phyloP scores from a whole-genome alignment of 768 basidiomycete genomes.

The Melanogaster broomeanus region DNA sequence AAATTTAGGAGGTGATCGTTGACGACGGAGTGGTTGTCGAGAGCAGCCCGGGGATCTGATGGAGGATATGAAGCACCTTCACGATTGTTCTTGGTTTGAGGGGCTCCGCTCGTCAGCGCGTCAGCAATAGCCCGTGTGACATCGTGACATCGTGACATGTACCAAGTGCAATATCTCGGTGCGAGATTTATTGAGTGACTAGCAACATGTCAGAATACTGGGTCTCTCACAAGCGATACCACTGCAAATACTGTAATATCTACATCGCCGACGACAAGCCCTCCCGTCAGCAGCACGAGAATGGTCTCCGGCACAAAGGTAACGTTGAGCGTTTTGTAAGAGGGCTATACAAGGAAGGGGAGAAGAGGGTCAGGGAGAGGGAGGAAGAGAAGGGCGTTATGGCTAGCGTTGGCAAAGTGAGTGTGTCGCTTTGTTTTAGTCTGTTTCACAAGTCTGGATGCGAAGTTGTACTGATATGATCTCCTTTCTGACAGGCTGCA shows the following conservation, averaged over 20 bases:
- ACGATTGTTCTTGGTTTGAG: conserved; percentile 7
- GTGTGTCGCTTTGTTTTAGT: neutral
- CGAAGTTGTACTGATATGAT: neutral
- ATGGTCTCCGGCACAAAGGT: conserved; percentile 90
- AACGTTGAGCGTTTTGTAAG: conserved; percentile 92
- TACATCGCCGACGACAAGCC: conserved; percentile 96
- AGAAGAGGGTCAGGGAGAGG: conserved; percentile 80
- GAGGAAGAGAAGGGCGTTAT: conserved; percentile 91
- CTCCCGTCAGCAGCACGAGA: conserved; percentile 90
- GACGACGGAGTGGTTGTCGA: too few species aligned
- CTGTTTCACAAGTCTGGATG: neutral
- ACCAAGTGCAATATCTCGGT: too few species aligned
- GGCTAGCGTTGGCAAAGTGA: conserved; percentile 78
- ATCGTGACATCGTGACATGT: neutral
- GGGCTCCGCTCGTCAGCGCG: conserved; percentile 1
- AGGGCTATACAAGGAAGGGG: conserved; percentile 90
- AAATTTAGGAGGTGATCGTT: conserved; percentile 25
- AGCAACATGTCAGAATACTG: conserved; percentile 83
- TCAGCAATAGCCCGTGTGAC: neutral
- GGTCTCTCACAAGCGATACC: conserved; percentile 91
- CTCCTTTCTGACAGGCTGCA: conserved; percentile 56
- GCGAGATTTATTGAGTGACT: neutral
- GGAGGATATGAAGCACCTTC: conserved; percentile 34
- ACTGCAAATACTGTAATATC: conserved; percentile 96
- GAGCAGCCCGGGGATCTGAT: conserved; percentile 30